Evolutionary conservation across 2,329 filamentous ascomycete genomes (phyloP), one percentile per base, ranked within the genome.

Genomic region (Hypoxylon sp.): DNA sequence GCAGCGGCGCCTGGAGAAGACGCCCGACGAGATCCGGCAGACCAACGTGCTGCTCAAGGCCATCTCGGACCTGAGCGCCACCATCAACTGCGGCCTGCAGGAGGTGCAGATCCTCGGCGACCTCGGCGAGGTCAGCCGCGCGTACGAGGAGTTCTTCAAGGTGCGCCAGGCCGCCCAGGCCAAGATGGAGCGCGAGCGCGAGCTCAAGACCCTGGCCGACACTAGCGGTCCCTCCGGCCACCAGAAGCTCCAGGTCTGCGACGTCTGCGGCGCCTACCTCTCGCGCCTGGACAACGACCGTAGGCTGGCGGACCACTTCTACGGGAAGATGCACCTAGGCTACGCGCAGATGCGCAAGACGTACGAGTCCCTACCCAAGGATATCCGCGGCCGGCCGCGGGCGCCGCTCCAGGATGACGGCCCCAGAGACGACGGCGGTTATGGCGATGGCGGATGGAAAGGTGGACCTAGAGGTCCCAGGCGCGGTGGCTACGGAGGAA

Each of bases 331-430:
- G 96, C 96, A 99, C 76, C 82, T 99, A 61, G 96, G 96, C 0
- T 99, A 98, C 77, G 96, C 96, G 14, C 93, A 97, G 80, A 99
- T 99, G 96, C 89, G 96, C 73, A 97, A 96, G 84, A 96, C 93
- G 2, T 93, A 88, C 74, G 93, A 97, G 59, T 83, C 87, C n/a
- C 88, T 99, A 67, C 91, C 91, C 53, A 93, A 93, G 79, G 93
- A 97, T 76, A 84, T 97, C 79, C 92, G 93, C 76, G 90, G 90
- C 1, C 83, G 92, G 26, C 72, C 83, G 88, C 40, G 88, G 87
- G 16, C 80, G 79, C 32, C 82, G 82, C 51, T 82, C 80, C 64
- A 80, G 54, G 72, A 80, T 16, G 80, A 80, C 18, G 67, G 67
- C 1, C 80, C 81, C 69, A 84, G 84, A 20, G 56, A 62, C 5